A percentile compares a stretch with the other conserved stretches of the same genome.
phyloP scores from a whole-genome alignment of 208 protist species.

The Acanthamoeba triangularis region DNA sequence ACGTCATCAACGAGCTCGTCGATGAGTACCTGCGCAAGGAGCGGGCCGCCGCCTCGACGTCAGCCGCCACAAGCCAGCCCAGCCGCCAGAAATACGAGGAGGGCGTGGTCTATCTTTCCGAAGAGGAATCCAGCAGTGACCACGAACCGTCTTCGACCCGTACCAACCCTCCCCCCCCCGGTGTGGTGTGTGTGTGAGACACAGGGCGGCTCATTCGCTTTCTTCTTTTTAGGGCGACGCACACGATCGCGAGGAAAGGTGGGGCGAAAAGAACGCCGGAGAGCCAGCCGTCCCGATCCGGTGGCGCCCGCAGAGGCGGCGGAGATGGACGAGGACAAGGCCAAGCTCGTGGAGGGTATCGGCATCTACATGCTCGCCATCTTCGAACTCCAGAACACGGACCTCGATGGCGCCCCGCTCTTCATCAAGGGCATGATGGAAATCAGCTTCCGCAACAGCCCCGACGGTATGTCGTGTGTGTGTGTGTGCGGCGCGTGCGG shows the following conservation, averaged over 20 bases:
- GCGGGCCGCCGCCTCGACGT: neutral
- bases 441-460: constrained; percentile 42
- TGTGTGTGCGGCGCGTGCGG: no score
- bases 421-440: constrained; percentile 71
- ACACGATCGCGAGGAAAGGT: neutral
- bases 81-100: constrained; percentile 15
- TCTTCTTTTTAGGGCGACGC: neutral
- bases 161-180: neutral
- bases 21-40: constrained; percentile 65
- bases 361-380: constrained; percentile 65
- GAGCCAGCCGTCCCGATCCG: neutral
- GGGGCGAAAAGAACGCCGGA: neutral
- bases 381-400: constrained; percentile 58
- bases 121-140: neutral
- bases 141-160: neutral
- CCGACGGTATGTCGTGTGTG: neutral
- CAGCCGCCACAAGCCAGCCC: neutral
- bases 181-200: no score
- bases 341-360: constrained; percentile 39
- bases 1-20: constrained; percentile 61
- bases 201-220: no score
- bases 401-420: constrained; percentile 55
- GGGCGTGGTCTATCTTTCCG: constrained; percentile 4
- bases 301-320: neutral
- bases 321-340: constrained; percentile 55